These are phyloP conservation scores for Boehmeria nivea DNA, from an alignment of 306 rosid genomes.

Conservation along the genomic window DNA sequence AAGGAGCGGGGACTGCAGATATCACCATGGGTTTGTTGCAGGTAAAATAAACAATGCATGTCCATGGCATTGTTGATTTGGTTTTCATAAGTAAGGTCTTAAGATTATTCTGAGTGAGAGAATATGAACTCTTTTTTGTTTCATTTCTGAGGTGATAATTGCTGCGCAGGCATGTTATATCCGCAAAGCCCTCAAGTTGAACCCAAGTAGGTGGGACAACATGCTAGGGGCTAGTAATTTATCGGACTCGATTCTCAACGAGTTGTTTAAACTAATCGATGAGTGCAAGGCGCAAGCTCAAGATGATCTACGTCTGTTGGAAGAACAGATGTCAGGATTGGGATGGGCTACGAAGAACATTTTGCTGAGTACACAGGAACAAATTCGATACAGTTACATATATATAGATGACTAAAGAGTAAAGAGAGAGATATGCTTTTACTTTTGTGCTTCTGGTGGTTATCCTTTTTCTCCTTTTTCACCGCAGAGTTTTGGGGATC, in stretches of 20 bases:
- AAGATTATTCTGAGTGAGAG: not conserved
- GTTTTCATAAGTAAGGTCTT: not conserved
- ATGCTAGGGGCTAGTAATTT: conserved; percentile 21
- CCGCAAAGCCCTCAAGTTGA: conserved; percentile 39
- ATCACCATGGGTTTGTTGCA: conserved; percentile 65
- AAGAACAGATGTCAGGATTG: conserved; percentile 43
- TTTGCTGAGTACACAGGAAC: conserved; percentile 53
- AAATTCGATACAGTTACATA: conserved; percentile 53
- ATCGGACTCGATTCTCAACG: conserved; percentile 31
- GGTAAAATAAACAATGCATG: too few species aligned
- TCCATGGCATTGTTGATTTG: too few species aligned
- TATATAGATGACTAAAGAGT: conserved; percentile 44
- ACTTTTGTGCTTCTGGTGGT: not conserved
- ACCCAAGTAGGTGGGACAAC: conserved; percentile 32
- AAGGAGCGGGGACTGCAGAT: conserved; percentile 52
- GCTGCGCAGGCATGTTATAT: conserved; percentile 59
- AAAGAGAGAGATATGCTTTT: not conserved
- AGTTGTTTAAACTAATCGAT: conserved; percentile 58
- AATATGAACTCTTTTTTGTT: not conserved
- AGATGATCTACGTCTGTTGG: conserved; percentile 36
- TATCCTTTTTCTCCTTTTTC: conserved; percentile 5
- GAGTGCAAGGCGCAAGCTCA: conserved; percentile 50
- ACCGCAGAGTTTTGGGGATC: conserved; percentile 22
- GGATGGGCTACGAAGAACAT: conserved; percentile 74
- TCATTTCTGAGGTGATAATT: conserved; percentile 7